Base-by-base conservation (phyloP, 148 eudicot species). In the Vaccinium darrowii region DNA sequence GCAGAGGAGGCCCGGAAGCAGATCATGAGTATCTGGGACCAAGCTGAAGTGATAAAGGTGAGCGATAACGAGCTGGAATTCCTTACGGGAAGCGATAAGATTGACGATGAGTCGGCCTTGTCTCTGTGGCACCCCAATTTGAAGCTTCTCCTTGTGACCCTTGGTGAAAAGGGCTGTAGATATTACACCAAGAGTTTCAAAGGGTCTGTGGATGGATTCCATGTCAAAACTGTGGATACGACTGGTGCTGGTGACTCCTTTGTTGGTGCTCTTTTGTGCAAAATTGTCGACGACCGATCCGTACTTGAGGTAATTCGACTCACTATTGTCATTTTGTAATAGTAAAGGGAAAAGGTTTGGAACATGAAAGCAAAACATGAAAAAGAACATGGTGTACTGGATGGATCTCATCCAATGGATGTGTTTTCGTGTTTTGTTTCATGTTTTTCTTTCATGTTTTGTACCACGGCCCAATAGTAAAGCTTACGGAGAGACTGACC, bases 191-290 rank as follows among this genome's bases (percentile, higher is more conserved):
- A 94, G 98, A 83, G 85, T 83, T 95, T 95, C 88, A 90, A 80
- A 56, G 98, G 98, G 82, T 11, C 90, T 8, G 92, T 95, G 10
- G 93, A 88, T 3, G 98, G 84, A 0, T 95, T 91, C 88, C 88
- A 82, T 67, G 96, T 95, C 25, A 84, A 88, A 1, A 60, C 94
- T 5, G 91, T 95, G 16, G 98, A 95, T 84, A 95, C 97, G 76
- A 95, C 98, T 4, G 98, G 98, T 78, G 98, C 98, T 7, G 98
- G 97, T 15, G 98, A 95, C 85, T 89, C 98, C 4, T 95, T 92
- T 49, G 92, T 93, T 18, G 98, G 98, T 52, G 93, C 96, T 15
- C 87, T 95, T 52, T 87, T 93, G 1, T 83, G 84, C 87, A 95
- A 91, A 89, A 78, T 95, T 43, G 98, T 95, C 5, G 93, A 93